A percentile compares a stretch with the other conserved stretches of the same genome.
These are phyloP conservation scores for Lyophyllum shimeji DNA, from an alignment of 768 basidiomycete genomes.

Conservation along the genomic window DNA sequence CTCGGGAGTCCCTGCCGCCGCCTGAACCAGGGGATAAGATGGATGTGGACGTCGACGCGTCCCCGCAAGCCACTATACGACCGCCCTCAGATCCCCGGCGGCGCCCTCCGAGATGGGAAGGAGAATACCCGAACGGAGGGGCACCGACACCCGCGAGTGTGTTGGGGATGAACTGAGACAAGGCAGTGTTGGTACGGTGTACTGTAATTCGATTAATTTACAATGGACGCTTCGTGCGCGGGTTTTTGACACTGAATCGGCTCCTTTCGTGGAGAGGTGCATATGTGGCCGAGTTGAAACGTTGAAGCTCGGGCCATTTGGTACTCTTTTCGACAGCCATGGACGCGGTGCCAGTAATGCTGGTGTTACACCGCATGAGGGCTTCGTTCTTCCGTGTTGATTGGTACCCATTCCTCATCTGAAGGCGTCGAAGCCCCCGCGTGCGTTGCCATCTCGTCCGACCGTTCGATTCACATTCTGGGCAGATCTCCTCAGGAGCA, in stretches of 20 bases:
- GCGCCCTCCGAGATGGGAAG: conserved; percentile 14
- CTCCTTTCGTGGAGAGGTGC: neutral
- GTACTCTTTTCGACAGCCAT: too few relatives aligned
- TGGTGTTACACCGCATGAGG: too few relatives aligned
- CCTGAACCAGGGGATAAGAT: conserved; percentile 4
- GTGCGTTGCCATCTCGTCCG: too few relatives aligned
- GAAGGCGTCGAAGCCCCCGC: too few relatives aligned
- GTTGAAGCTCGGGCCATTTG: too few relatives aligned
- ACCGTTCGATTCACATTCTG: too few relatives aligned
- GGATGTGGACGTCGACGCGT: conserved; percentile 4
- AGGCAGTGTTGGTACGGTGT: conserved; percentile 1
- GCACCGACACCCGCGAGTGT: neutral
- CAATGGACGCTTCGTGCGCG: conserved; percentile 2
- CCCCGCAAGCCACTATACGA: neutral
- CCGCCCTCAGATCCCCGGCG: conserved; percentile 15
- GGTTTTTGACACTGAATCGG: neutral
- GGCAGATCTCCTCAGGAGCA: too few relatives aligned
- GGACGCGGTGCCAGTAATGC: too few relatives aligned
- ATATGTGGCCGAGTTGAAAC: too few relatives aligned
- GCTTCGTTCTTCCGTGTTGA: too few relatives aligned
- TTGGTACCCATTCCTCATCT: too few relatives aligned
- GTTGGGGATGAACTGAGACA: neutral
- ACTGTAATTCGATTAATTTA: conserved; percentile 12
- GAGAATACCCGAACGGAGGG: conserved; percentile 2
- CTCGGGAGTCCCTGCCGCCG: neutral